Conservation (phyloP, 495 filamentous ascomycete genomes). For the Durotheca rogersii region DNA sequence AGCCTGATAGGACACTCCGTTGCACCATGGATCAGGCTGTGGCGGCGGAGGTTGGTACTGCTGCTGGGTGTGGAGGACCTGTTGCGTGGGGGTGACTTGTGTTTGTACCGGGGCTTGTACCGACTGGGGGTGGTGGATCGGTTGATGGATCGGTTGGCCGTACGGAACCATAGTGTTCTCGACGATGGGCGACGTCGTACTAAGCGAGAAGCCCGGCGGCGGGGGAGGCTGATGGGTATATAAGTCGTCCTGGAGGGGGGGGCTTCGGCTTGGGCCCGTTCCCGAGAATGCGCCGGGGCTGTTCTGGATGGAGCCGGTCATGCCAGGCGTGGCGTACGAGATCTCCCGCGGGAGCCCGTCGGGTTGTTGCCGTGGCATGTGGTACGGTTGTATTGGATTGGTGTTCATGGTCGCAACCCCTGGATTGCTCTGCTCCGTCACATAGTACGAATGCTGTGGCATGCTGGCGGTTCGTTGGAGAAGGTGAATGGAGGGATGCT, state of each 20-base stretch:
- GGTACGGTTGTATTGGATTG: conserved; percentile 44
- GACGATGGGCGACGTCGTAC: conserved; percentile 40
- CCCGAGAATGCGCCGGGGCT: conserved; percentile 56
- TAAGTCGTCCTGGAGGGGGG: conserved; percentile 47
- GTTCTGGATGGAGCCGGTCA: conserved; percentile 44
- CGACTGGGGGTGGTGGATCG: conserved; percentile 27
- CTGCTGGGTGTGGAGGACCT: conserved; percentile 21
- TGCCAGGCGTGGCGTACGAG: conserved; percentile 40
- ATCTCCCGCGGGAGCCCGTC: conserved; percentile 47
- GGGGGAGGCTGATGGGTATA: conserved; percentile 49
- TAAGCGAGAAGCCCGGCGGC: conserved; percentile 42
- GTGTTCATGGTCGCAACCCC: conserved; percentile 56
- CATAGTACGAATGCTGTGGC: conserved; percentile 48
- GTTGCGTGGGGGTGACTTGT: conserved; percentile 19
- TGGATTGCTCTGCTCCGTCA: conserved; percentile 53
- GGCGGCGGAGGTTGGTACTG: conserved; percentile 38
- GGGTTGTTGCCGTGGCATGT: conserved; percentile 46
- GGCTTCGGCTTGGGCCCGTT: conserved; percentile 44
- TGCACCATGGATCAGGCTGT: conserved; percentile 45
- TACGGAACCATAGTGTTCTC: conserved; percentile 38
- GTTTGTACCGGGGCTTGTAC: conserved; percentile 33
- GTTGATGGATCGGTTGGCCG: conserved; percentile 31
- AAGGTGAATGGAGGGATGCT: conserved; percentile 37
- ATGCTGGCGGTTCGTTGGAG: conserved; percentile 44
- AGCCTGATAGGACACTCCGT: conserved; percentile 43